These are phyloP conservation scores for Neofusicoccum umdonicola DNA, from an alignment of 2,329 filamentous ascomycete genomes.

Conservation along the genomic window DNA sequence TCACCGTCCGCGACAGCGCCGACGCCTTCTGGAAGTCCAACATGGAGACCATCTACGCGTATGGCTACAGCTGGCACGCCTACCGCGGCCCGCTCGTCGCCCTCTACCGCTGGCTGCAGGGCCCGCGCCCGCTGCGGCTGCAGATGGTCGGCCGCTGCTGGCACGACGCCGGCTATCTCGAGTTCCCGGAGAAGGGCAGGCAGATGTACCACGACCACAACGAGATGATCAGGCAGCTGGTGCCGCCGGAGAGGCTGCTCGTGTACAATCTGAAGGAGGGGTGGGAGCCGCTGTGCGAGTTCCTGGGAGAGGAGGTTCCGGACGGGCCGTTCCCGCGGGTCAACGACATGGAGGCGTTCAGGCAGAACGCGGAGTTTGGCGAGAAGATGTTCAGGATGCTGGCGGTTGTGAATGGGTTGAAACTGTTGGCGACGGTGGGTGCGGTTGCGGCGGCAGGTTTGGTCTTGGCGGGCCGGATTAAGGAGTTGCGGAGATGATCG, in stretches of 20 bases:
- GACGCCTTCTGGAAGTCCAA: slow-evolving; percentile 7
- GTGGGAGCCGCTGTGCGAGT: slow-evolving; percentile 46
- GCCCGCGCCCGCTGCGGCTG: not conserved
- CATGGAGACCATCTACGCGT: not conserved
- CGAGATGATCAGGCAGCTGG: not conserved
- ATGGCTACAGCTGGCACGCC: not conserved
- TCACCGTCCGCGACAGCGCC: slow-evolving; percentile 17
- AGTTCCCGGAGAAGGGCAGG: not conserved
- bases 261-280: slow-evolving; percentile 42
- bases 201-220: not conserved
- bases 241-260: slow-evolving; percentile 23
- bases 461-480: not conserved
- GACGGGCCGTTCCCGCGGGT: slow-evolving; percentile 33
- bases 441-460: not conserved
- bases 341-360: not conserved
- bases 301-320: slow-evolving; percentile 38
- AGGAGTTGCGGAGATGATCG: not conserved
- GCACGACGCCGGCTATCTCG: not conserved
- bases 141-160: not conserved
- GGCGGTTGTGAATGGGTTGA: not conserved
- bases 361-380: not conserved
- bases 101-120: not conserved
- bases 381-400: not conserved
- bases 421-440: not conserved
- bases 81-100: not conserved